These are phyloP conservation scores for Pholiota microspora DNA, from an alignment of 768 basidiomycete species.

Conservation along the genomic window DNA sequence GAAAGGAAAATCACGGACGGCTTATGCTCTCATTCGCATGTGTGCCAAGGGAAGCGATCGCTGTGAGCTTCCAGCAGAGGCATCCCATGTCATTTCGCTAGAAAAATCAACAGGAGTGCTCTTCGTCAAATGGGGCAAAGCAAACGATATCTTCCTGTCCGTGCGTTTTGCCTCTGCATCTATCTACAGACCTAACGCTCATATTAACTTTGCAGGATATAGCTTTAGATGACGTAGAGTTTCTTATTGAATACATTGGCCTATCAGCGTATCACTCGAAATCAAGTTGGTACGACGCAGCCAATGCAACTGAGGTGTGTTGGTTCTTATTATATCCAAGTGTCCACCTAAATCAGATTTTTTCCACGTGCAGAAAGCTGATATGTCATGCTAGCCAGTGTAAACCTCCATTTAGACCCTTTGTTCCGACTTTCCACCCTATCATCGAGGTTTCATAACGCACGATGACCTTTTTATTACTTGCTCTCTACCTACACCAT, in stretches of 20 bases:
- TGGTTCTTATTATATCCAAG: no score
- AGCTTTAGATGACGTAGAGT: background rate
- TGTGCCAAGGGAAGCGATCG: slow-evolving; percentile 2
- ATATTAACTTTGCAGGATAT: background rate
- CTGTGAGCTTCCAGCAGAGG: slow-evolving; percentile 2
- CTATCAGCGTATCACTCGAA: background rate
- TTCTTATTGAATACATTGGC: background rate
- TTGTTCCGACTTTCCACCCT: slow-evolving; percentile 1
- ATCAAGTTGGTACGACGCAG: background rate
- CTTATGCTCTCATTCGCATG: background rate
- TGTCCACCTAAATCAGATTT: background rate
- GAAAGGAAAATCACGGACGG: background rate
- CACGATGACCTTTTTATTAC: background rate
- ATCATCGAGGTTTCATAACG: background rate
- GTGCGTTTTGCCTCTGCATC: slow-evolving; percentile 5
- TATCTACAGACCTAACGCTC: slow-evolving; percentile 1
- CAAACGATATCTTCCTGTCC: background rate
- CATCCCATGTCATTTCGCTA: slow-evolving; percentile 2
- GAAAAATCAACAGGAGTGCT: background rate
- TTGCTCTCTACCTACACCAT: background rate
- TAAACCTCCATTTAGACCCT: slow-evolving; percentile 11
- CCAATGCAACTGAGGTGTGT: background rate
- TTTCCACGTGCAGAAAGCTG: slow-evolving; percentile 8
- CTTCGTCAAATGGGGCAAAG: slow-evolving; percentile 12
- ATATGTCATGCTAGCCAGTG: slow-evolving; percentile 5